A percentile compares a stretch with the other conserved stretches of the same genome.
phyloP scores from a whole-genome alignment of 495 filamentous ascomycete genomes.

The Cercophora scortea region DNA sequence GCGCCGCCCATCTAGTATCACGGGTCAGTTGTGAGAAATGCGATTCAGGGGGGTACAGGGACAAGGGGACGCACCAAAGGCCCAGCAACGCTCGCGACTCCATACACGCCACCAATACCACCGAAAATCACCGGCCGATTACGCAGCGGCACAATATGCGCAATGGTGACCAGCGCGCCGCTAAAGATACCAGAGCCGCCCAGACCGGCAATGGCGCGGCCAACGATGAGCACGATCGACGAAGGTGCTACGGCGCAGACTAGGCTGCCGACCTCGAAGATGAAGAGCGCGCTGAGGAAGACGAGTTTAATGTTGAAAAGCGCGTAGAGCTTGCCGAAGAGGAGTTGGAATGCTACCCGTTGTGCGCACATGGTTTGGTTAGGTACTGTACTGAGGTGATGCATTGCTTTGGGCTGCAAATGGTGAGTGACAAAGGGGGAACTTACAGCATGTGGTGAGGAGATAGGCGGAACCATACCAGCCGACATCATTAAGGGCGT shows the following conservation, averaged over 20 bases:
- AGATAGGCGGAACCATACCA: constrained; percentile 35
- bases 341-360: constrained; percentile 13
- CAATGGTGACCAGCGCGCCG: constrained; percentile 25
- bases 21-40: too few relatives aligned
- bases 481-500: constrained; percentile 32
- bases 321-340: constrained; percentile 22
- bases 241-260: constrained; percentile 38
- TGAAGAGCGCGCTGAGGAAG: constrained; percentile 22
- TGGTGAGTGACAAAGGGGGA: too few relatives aligned
- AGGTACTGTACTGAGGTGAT: too few relatives aligned
- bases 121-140: constrained; percentile 30
- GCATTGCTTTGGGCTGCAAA: too few relatives aligned
- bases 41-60: too few relatives aligned
- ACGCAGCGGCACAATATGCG: constrained; percentile 22
- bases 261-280: constrained; percentile 35
- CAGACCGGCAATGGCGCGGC: constrained; percentile 23
- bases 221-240: constrained; percentile 34
- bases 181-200: constrained; percentile 23
- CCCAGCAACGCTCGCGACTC: constrained; percentile 58
- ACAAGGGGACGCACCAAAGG: constrained; percentile 20
- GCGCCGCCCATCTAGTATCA: constrained; percentile 27
- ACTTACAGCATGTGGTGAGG: too few relatives aligned
- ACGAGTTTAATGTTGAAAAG: constrained; percentile 27
- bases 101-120: constrained; percentile 40
- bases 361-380: constrained; percentile 8